Base-by-base conservation (phyloP, 441 rosid species). In the Corymbia calophylla region DNA sequence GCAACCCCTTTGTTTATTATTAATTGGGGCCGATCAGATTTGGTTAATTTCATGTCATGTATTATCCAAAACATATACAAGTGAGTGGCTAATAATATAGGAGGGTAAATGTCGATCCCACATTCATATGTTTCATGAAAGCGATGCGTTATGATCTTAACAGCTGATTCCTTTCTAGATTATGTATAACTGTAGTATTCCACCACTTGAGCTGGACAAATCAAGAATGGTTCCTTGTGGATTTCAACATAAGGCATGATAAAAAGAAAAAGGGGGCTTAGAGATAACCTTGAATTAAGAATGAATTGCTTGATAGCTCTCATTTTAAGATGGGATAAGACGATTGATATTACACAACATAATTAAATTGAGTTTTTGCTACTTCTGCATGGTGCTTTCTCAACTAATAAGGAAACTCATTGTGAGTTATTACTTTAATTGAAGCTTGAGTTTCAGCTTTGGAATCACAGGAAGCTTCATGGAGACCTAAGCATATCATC, bases 111-210 rank as follows among this genome's bases (percentile, higher is more conserved):
- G 55, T 53, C 7, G 55, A 53, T 53, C 17, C 55, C 55, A 19
- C 19, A 53, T 53, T 53, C 5, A 17, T 53, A 17, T 17, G 17
- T 53, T 53, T 53, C 6, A 18, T 53, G 55, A 53, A 5, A 60
- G 66, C 66, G 5, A 60, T 11, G 0, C 7, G 16, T 27, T 60
- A 1, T 60, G 66, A 60, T 60, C 0, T 27, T 60, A 6, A 27
- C 9, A 58, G 31, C 1, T 6, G 0, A 27, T 60, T 27, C n/a
- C 31, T 25, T 1, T 27, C 31, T 3, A 2, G 3, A 27, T 27
- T 60, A 60, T 60, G 25, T 60, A 60, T 27, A 60, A 27, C 11
- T 60, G 66, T 60, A 60, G 25, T 25, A 48, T 60, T 60, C 16
- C 15, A 60, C 31, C 31, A 2, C 15, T 27, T 27, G 25, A 55